These are phyloP conservation scores for Mentha longifolia DNA, from an alignment of 257 asterid genomes.

Conservation along the genomic window DNA sequence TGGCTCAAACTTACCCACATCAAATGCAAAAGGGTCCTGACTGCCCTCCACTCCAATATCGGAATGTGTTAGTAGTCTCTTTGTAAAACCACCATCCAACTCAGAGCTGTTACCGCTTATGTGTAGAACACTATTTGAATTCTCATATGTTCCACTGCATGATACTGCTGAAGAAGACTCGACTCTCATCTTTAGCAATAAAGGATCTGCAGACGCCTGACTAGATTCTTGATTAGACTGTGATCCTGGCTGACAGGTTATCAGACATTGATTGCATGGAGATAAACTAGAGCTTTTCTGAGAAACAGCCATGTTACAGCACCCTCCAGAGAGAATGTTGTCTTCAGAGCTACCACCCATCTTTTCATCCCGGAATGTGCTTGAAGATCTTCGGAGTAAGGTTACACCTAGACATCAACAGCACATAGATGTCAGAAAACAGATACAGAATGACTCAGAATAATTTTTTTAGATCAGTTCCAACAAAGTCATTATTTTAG, in stretches of 20 bases:
- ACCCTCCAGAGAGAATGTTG: conserved; percentile 42
- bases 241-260: conserved; percentile 40
- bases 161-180: conserved; percentile 59
- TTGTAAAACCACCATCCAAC: conserved; percentile 36
- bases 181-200: conserved; percentile 47
- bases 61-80: conserved; percentile 34
- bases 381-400: conserved; percentile 39
- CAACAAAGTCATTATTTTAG: neutral
- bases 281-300: conserved; percentile 45
- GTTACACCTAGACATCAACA: conserved; percentile 49
- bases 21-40: conserved; percentile 87
- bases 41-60: conserved; percentile 49
- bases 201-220: conserved; percentile 41
- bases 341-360: conserved; percentile 37
- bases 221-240: conserved; percentile 42
- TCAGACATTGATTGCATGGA: conserved; percentile 36
- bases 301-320: conserved; percentile 45
- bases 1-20: conserved; percentile 56
- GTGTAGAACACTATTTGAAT: conserved; percentile 31
- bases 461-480: neutral
- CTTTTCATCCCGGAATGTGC: conserved; percentile 42
- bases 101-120: conserved; percentile 39
- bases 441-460: conserved; percentile 8
- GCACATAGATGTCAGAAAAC: conserved; percentile 16
- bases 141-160: conserved; percentile 56